Evolutionary conservation across 2,329 filamentous ascomycete species (phyloP).

Genomic region (Ceratocystis ficicola): DNA sequence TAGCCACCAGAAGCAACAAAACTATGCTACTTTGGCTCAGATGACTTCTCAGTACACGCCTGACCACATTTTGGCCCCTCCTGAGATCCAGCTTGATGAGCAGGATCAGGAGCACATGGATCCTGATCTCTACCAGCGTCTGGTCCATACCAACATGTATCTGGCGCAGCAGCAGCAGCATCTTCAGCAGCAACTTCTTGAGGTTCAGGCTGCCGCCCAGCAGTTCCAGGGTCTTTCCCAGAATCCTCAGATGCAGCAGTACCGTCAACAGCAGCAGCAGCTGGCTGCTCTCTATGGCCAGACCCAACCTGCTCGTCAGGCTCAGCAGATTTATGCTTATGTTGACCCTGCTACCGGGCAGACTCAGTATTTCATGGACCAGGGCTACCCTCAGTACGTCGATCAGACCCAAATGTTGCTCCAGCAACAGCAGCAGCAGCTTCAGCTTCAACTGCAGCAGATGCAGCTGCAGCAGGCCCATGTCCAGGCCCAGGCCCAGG

Average conservation of each 20-base stretch:
- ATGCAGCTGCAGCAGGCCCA: constrained; percentile 33
- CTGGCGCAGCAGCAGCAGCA: constrained; percentile 90
- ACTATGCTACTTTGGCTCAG: constrained; percentile 26
- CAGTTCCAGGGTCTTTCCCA: constrained; percentile 70
- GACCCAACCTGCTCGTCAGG: constrained; percentile 33
- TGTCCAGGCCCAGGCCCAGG: constrained; percentile 23
- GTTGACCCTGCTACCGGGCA: constrained; percentile 81
- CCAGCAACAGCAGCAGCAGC: constrained; percentile 37
- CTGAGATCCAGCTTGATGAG: constrained; percentile 62
- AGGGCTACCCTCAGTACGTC: constrained; percentile 38
- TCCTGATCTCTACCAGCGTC: constrained; percentile 71
- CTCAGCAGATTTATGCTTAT: constrained; percentile 44
- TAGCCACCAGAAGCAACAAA: constrained; percentile 27
- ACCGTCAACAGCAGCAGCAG: constrained; percentile 34
- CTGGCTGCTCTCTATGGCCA: constrained; percentile 29
- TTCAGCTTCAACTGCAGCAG: constrained; percentile 32
- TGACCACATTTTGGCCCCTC: constrained; percentile 82
- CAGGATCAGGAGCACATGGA: constrained; percentile 65
- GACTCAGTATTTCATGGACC: constrained; percentile 68
- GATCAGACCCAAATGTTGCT: constrained; percentile 28
- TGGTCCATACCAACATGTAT: constrained; percentile 83
- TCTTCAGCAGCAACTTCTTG: constrained; percentile 83
- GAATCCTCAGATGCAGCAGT: constrained; percentile 41
- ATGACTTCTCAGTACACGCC: constrained; percentile 51
- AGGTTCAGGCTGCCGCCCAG: constrained; percentile 68